These are phyloP conservation scores for Megacollybia marginata DNA, from an alignment of 768 basidiomycete species.

Conservation along the genomic window DNA sequence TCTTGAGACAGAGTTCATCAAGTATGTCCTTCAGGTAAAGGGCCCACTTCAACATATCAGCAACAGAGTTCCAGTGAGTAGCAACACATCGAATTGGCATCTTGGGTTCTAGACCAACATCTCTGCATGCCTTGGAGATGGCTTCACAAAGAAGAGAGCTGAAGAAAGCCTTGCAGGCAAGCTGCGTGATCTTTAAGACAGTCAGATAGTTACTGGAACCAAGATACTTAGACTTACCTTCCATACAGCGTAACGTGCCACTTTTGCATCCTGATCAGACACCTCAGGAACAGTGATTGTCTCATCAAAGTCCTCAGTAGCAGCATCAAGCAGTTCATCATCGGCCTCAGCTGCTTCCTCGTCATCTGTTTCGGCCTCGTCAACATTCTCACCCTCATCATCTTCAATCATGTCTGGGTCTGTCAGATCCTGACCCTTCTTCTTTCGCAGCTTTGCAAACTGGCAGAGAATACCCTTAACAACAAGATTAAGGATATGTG, in stretches of 20 bases:
- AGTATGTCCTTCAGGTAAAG: conserved; percentile 10
- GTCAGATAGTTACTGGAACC: background rate
- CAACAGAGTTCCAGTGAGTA: conserved; percentile 10
- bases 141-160: background rate
- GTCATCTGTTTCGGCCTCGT: conserved; percentile 14
- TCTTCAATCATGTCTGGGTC: background rate
- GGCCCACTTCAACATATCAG: conserved; percentile 6
- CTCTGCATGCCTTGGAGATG: background rate
- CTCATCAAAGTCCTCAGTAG: conserved; percentile 6
- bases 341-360: background rate
- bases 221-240: conserved; percentile 7
- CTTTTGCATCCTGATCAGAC: conserved; percentile 1
- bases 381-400: conserved; percentile 8
- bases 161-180: background rate
- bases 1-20: conserved; percentile 15
- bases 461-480: conserved; percentile 16
- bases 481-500: conserved; percentile 22
- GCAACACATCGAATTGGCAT: conserved; percentile 2
- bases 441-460: conserved; percentile 7
- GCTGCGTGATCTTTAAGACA: background rate
- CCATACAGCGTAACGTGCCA: conserved; percentile 1
- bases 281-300: background rate
- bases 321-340: background rate
- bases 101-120: background rate
- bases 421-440: conserved; percentile 12